Base-by-base conservation (phyloP, 2,329 filamentous ascomycete genomes). In the Byssothecium circinans region DNA sequence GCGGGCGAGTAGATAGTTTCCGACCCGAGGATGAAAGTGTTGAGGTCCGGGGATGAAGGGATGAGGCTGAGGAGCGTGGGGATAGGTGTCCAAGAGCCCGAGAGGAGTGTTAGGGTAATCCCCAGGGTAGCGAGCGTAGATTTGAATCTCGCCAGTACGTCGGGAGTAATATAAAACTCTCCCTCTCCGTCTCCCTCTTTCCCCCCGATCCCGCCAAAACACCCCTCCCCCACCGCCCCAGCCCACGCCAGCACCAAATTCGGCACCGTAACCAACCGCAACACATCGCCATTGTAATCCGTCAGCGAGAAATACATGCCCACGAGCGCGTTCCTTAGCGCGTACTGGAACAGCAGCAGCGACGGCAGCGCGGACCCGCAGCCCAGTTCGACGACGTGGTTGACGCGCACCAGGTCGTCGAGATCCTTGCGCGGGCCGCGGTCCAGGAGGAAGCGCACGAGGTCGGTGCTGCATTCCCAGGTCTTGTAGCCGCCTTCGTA, bases 401-500 rank as follows among this genome's bases (percentile, higher is more conserved):
- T 64, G 17, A 77, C 78, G 37, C 75, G 59, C 15, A 71, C 64
- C 8, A 80, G 57, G 52, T 79, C 77, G 49, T 78, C 77, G 41
- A 78, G 67, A 53, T 77, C 74, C 53, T 75, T 77, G 6, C 75
- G 60, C 0, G 75, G 76, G 4, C 76, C 76, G 7, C 75, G 71
- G 43, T 78, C 76, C 1, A 79, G 66, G 1, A 78, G 64, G 40
- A 87, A 82, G 64, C 84, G 88, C 41, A 89, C 87, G 15, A 94
- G 76, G 66, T 94, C 89, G 43, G 91, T 78, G 50, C 86, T 89
- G 72, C 88, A 91, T 74, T 94, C 89, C 89, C 89, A 94, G 61
- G 87, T 91, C 75, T 94, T 94, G 75, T 92, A 91, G 19, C 89
- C 89, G 47, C 89, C 89, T 72, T 94, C 89, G 71, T 94, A 94